Evolutionary conservation across 805 yeast genomes (phyloP), one percentile per base, ranked within the genome.

Genomic region (Ogataea dorogensis): DNA sequence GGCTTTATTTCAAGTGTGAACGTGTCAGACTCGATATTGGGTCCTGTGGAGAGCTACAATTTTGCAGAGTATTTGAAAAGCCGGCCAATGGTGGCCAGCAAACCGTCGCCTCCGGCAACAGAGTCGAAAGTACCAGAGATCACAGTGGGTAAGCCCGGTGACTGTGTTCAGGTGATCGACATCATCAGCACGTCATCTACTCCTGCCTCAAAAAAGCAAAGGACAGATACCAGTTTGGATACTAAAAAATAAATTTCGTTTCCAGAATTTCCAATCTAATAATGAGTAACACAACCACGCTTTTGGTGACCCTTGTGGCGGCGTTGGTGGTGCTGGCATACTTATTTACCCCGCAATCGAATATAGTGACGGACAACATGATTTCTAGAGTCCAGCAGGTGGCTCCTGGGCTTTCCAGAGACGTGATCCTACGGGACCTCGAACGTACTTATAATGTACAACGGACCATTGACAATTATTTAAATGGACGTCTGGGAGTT

Each of bases 1-100:
- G 98, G 98, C 13, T 91, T 88, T 57, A 83, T 96, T 46, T 82
- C 96, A 1, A 71, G 72, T 28, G 58, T 89, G 1, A 59, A 65
- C 5, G 73, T 87, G 31, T 72, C 72, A 4, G 58, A 62, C 2
- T 70, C 62, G 2, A 67, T 76, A 9, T 66, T 86, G 21, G 96
- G 96, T 1, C 65, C 58, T 19, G 58, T 47, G n/a, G 50, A 66
- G 21, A 47, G 50, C 7, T 35, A 35, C 33, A 28, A 16, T n/a
- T 13, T 20, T 17, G 13, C 10, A 7, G 29, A 28, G 1, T 35
- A 24, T 14, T 18, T 35, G 15, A 24, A 31, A 21, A 18, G 25
- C 19, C 17, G 11, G 18, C 25, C 25, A 21, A 21, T 15, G 10
- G n/a, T n/a, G n/a, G n/a, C 22, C 22, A 2, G 8, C 14, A 23